These are phyloP conservation scores for Amanita jacksonii DNA, from an alignment of 768 basidiomycete species.

Conservation along the genomic window DNA sequence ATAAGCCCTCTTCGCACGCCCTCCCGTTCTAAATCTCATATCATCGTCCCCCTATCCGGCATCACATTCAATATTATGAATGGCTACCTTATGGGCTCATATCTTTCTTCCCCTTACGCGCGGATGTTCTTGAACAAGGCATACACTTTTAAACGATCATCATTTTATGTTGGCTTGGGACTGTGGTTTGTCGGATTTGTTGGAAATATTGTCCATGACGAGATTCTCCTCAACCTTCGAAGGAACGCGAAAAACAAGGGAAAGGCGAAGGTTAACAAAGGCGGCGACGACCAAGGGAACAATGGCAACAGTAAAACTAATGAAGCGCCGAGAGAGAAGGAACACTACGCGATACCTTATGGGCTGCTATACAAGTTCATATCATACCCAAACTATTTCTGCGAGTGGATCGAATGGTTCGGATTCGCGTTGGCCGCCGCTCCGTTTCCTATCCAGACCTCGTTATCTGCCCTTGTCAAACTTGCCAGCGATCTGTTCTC, in stretches of 20 bases:
- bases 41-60: conserved; percentile 48
- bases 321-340: conserved; percentile 17
- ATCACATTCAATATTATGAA: conserved; percentile 65
- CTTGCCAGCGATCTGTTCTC: neutral
- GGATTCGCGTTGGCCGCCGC: conserved; percentile 76
- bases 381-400: conserved; percentile 90
- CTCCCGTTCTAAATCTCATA: conserved; percentile 65
- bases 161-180: conserved; percentile 53
- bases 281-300: too few relatives aligned
- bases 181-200: conserved; percentile 66
- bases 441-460: conserved; percentile 30
- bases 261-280: conserved; percentile 22
- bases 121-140: conserved; percentile 30
- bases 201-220: conserved; percentile 86
- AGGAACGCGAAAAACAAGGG: conserved; percentile 40
- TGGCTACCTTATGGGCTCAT: conserved; percentile 60
- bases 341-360: conserved; percentile 74
- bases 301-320: conserved; percentile 16
- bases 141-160: conserved; percentile 20
- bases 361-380: conserved; percentile 69
- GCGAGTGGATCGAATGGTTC: conserved; percentile 93
- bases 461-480: neutral
- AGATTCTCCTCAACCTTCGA: conserved; percentile 76
- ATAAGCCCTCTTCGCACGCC: conserved; percentile 76
- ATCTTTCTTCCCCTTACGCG: conserved; percentile 51